Base-by-base conservation (phyloP, 306 rosid genomes). In the Malus fusca region DNA sequence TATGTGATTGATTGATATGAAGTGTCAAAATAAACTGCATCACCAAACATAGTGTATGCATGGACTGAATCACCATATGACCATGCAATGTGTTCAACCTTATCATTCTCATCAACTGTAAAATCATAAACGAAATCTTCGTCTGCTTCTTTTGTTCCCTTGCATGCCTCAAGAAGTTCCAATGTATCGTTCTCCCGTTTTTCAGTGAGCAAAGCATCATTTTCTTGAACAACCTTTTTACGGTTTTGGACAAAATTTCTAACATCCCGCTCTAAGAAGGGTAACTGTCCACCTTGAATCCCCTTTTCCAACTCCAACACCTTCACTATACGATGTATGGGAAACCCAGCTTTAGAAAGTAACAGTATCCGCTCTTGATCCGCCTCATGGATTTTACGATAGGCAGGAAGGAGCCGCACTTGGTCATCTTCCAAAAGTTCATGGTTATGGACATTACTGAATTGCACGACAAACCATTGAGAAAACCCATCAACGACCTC, bases 371-470 rank as follows among this genome's bases (percentile, higher is more conserved):
- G 89, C 74, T 95, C 97, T 75, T 95, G 97, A 85, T 95, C 97
- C 0, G 90, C 91, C 88, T 92, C 97, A 0, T 90, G 97, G 63
- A 95, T 95, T 65, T 95, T 95, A 3, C 97, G 87, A 82, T 95
- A 95, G 0, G 97, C 97, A 0, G 97, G 99, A 64, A 95, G 92
- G 71, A 95, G 97, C 51, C 97, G 96, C 13, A 95, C 96, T 74
- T 90, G 97, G 82, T 95, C 99, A 82, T 95, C 99, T 77, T 95
- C 97, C 85, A 95, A 76, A 81, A 95, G 92, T 28, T 92, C 99
- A 19, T 95, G 99, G 80, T 95, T 95, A 72, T 95, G 99, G 11
- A 95, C 82, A 81, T 90, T 90, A 80, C 97, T 90, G 68, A 95
- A 95, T 70, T 95, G 97, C 79, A 90, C 96, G 76, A 90, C 97